Base-by-base conservation (phyloP, 192 early-diverging fungal genomes). In the Coemansia pectinata region DNA sequence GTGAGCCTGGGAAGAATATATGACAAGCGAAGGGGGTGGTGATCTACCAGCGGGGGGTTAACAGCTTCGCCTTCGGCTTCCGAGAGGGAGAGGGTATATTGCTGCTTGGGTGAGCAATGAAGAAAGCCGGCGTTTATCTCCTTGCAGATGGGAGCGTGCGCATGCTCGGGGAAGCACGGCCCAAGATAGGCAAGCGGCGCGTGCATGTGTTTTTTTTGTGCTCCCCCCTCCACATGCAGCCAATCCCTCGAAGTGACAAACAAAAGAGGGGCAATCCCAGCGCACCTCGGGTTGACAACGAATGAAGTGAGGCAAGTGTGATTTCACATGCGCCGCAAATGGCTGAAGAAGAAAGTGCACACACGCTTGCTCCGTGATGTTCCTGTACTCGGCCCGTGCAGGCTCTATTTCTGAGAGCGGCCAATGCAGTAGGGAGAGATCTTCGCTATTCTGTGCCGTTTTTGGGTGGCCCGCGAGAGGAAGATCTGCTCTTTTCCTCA, bases 291-390 rank as follows among this genome's bases (percentile, higher is more conserved):
- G 19, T 19, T 48, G n/a, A 19, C 19, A 21, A 19, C 47, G 8
- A 48, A n/a, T 42, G n/a, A 19, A 19, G 19, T 1, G 19, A 9
- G 21, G 47, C 47, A 21, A 21, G 19, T 21, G 19, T 21, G n/a
- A 48, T 58, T 58, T 58, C 29, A 58, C 55, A 58, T 58, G 55
- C 55, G 15, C 31, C 15, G 55, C 55, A 15, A 55, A 14, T 15
- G 15, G 19, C 47, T 21, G 47, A n/a, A 19, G 42, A 45, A n/a
- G 42, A 45, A n/a, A 17, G 19, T 2, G 19, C 19, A 48, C 47
- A 21, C n/a, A 21, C 7, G 38, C 41, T 42, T 14, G 41, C 41
- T 42, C 41, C 7, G 38, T 45, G 44, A 17, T 45, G 44, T n/a
- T 45, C 17, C 17, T 17, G 4, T 45, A 17, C 14, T 6, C 17